These are phyloP conservation scores for Gossypium gossypioides DNA, from an alignment of 441 rosid species.

Conservation along the genomic window DNA sequence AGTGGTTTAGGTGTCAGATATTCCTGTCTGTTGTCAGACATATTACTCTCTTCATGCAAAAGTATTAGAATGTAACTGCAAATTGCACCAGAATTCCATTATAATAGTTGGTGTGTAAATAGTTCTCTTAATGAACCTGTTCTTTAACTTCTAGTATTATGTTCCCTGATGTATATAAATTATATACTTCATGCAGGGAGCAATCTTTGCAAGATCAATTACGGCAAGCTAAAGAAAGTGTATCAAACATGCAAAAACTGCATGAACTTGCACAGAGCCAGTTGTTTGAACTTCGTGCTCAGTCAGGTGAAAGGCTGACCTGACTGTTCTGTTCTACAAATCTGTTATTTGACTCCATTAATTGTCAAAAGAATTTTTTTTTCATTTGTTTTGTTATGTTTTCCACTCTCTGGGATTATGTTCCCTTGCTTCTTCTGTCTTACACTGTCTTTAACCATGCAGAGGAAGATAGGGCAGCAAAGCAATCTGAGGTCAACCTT, in stretches of 20 bases:
- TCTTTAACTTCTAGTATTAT: slow-evolving; percentile 8
- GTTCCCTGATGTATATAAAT: neutral
- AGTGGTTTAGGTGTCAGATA: neutral
- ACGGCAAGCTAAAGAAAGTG: slow-evolving; percentile 91
- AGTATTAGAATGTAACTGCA: neutral
- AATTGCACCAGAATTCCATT: neutral
- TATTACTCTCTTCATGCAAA: neutral
- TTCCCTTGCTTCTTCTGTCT: slow-evolving; percentile 5
- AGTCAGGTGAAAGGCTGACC: slow-evolving; percentile 57
- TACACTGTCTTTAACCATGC: slow-evolving; percentile 18
- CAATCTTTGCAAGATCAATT: slow-evolving; percentile 89
- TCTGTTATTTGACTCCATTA: neutral
- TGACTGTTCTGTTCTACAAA: slow-evolving; percentile 6
- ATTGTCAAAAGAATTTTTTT: neutral
- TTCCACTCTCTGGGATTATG: neutral
- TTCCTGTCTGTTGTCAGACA: neutral
- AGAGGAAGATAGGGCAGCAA: slow-evolving; percentile 92
- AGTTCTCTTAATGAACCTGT: neutral
- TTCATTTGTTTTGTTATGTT: neutral
- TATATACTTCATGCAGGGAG: slow-evolving; percentile 45
- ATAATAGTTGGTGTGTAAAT: neutral
- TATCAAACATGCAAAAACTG: slow-evolving; percentile 79
- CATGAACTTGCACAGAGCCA: slow-evolving; percentile 98
- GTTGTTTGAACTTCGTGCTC: slow-evolving; percentile 82
- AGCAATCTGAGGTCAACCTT: slow-evolving; percentile 87